A percentile compares a stretch with the other conserved stretches of the same genome.
Evolutionary conservation across 345 rosid species (phyloP).

Genomic region (Aquilaria sinensis): DNA sequence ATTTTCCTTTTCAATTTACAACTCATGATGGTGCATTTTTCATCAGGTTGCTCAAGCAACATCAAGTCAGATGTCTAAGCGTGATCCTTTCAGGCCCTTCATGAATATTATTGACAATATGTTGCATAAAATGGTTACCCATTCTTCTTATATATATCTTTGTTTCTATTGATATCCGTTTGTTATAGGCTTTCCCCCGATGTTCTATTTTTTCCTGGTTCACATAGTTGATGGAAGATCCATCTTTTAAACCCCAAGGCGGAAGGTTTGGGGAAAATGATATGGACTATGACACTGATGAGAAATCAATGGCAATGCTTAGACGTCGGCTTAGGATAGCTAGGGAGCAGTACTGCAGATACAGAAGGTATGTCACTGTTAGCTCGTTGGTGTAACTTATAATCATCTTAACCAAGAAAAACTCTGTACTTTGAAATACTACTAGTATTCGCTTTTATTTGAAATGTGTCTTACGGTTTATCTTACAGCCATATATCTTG

Average conservation of each 20-base stretch:
- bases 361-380: conserved; percentile 42
- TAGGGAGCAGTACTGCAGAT: conserved; percentile 66
- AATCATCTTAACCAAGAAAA: background rate
- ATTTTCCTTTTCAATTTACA: conserved; percentile 1
- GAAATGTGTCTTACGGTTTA: no score
- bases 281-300: conserved; percentile 85
- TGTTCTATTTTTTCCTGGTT: conserved; percentile 4
- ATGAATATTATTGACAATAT: conserved; percentile 67
- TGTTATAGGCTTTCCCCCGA: background rate
- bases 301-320: conserved; percentile 75
- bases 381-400: background rate
- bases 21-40: conserved; percentile 8
- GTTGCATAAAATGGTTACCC: conserved; percentile 51
- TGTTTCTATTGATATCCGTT: conserved; percentile 4
- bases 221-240: conserved; percentile 52
- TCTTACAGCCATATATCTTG: no score
- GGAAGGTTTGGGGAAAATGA: conserved; percentile 83
- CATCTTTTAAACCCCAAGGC: conserved; percentile 80
- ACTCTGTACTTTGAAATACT: background rate
- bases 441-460: no score
- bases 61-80: conserved; percentile 76
- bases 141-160: background rate
- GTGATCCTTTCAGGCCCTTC: conserved; percentile 74
- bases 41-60: conserved; percentile 75
- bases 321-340: conserved; percentile 73